Percentiles rank a stretch among this genome's conserved stretches.
phyloP scores from a whole-genome alignment of 2,329 filamentous ascomycete genomes.

The Lizonia empirigonia region DNA sequence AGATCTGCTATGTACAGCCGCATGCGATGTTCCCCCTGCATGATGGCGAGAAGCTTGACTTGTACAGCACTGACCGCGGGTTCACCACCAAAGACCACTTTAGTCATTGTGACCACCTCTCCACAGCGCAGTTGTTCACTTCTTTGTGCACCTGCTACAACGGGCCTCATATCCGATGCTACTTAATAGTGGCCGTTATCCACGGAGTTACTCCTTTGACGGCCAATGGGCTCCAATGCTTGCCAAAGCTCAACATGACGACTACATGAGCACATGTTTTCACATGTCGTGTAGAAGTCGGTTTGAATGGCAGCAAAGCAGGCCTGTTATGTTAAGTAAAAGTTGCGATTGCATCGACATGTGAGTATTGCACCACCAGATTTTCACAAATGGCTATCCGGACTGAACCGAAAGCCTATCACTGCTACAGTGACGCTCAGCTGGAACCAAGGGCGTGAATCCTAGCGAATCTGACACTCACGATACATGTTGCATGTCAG shows the following conservation, averaged over 20 bases:
- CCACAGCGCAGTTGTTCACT: neutral
- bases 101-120: neutral
- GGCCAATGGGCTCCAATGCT: slow-evolving; percentile 1
- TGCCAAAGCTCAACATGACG: slow-evolving; percentile 4
- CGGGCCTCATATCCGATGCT: slow-evolving; percentile 3
- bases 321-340: neutral
- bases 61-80: neutral
- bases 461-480: neutral
- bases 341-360: neutral
- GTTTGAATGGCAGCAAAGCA: neutral
- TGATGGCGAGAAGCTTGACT: slow-evolving; percentile 10
- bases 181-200: slow-evolving; percentile 3
- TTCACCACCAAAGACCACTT: neutral
- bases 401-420: slow-evolving; percentile 1
- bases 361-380: neutral
- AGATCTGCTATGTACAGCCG: slow-evolving; percentile 16
- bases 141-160: slow-evolving; percentile 8
- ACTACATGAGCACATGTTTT: slow-evolving; percentile 10
- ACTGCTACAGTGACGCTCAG: neutral
- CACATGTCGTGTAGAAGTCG: slow-evolving; percentile 4
- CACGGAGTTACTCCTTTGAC: slow-evolving; percentile 1
- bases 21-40: slow-evolving; percentile 12
- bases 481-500: neutral
- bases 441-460: neutral
- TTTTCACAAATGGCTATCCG: neutral